Evolutionary conservation across 768 basidiomycete genomes (phyloP).

Genomic region (Rhizopogon salebrosus): DNA sequence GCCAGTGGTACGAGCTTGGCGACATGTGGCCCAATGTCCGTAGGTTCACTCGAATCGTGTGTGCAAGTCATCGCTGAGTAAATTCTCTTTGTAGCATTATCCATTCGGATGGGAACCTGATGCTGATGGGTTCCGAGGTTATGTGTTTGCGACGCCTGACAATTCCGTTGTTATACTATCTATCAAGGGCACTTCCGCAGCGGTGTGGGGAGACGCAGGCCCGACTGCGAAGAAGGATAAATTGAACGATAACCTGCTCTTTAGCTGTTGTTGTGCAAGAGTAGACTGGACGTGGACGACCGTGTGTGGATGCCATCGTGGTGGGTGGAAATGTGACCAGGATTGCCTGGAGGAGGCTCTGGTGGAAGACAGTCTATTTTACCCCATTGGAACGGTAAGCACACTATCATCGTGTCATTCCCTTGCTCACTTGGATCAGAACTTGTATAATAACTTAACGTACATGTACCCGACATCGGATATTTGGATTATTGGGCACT

Average conservation of each 20-base stretch:
- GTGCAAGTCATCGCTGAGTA: not conserved
- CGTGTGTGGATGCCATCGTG: constrained; percentile 84
- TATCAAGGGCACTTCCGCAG: constrained; percentile 92
- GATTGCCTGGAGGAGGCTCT: constrained; percentile 74
- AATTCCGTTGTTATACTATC: constrained; percentile 83
- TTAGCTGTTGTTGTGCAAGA: constrained; percentile 91
- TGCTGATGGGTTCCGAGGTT: constrained; percentile 83
- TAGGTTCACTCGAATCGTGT: constrained; percentile 3
- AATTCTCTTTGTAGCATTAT: constrained; percentile 27
- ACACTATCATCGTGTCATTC: not conserved
- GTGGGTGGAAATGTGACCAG: constrained; percentile 77
- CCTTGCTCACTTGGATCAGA: constrained; percentile 29
- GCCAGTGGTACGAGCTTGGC: constrained; percentile 74
- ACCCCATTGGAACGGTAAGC: constrained; percentile 83
- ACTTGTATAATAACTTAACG: constrained; percentile 90
- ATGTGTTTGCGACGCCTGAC: constrained; percentile 81
- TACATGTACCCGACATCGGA: constrained; percentile 88
- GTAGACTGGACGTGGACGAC: constrained; percentile 93
- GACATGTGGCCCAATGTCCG: constrained; percentile 58
- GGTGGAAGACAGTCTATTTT: constrained; percentile 79
- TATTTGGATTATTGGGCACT: constrained; percentile 85
- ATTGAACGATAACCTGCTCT: constrained; percentile 88
- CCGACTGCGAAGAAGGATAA: constrained; percentile 90
- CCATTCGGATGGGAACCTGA: constrained; percentile 93
- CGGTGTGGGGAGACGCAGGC: constrained; percentile 66